Percentiles rank a stretch among this genome's conserved stretches.
phyloP scores from a whole-genome alignment of 768 basidiomycete species.

The Suillus decipiens region DNA sequence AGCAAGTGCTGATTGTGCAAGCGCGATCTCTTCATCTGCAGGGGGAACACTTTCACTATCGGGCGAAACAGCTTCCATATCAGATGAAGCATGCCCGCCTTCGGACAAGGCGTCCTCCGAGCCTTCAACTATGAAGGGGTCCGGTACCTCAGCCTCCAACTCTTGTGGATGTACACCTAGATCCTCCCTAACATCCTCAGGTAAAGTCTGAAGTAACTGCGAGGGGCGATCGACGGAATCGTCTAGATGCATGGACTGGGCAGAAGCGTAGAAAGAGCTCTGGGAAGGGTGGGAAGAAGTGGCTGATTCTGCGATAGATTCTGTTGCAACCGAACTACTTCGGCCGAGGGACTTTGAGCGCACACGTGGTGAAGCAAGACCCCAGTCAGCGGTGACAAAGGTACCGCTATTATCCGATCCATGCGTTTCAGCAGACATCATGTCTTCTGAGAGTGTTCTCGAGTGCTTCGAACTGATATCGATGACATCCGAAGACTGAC shows the following conservation, averaged over 20 bases:
- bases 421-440: neutral
- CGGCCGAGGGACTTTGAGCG: slow-evolving; percentile 15
- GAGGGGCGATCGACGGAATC: neutral
- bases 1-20: slow-evolving; percentile 34
- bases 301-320: slow-evolving; percentile 10
- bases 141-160: slow-evolving; percentile 51
- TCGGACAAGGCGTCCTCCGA: slow-evolving; percentile 46
- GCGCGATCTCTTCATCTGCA: slow-evolving; percentile 42
- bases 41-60: slow-evolving; percentile 23
- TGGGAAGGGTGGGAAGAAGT: slow-evolving; percentile 3
- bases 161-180: slow-evolving; percentile 20
- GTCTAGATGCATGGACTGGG: slow-evolving; percentile 4
- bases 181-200: slow-evolving; percentile 15
- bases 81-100: slow-evolving; percentile 14
- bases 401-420: slow-evolving; percentile 25
- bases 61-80: slow-evolving; percentile 18
- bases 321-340: slow-evolving; percentile 10
- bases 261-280: slow-evolving; percentile 7
- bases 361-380: slow-evolving; percentile 2
- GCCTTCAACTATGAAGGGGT: slow-evolving; percentile 67
- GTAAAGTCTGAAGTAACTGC: slow-evolving; percentile 7
- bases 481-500: slow-evolving; percentile 18
- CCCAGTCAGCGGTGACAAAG: slow-evolving; percentile 15
- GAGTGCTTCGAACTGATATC: slow-evolving; percentile 22
- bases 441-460: neutral